These are phyloP conservation scores for Quercus glauca DNA, from an alignment of 306 rosid species.

Conservation along the genomic window DNA sequence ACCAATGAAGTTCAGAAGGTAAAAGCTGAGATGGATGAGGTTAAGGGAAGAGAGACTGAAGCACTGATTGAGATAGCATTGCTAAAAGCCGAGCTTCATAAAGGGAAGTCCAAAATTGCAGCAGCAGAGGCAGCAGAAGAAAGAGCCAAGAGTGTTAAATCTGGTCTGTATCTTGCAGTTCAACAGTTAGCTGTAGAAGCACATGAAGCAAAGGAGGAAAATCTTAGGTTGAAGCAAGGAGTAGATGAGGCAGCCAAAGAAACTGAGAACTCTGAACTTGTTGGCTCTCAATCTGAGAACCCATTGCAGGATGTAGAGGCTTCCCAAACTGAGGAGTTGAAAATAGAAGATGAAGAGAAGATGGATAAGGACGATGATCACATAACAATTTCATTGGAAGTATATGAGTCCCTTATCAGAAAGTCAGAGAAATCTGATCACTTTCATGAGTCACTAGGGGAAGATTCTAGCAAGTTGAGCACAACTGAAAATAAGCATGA, in stretches of 20 bases:
- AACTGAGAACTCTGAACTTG: slow-evolving; percentile 15
- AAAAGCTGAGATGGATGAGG: slow-evolving; percentile 37
- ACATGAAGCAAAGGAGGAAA: slow-evolving; percentile 29
- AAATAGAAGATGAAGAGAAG: slow-evolving; percentile 20
- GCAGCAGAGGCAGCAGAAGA: slow-evolving; percentile 38
- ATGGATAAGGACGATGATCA: slow-evolving; percentile 18
- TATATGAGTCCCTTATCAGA: slow-evolving; percentile 25
- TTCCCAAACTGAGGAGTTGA: slow-evolving; percentile 7
- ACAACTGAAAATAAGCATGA: slow-evolving; percentile 20
- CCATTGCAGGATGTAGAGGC: neutral
- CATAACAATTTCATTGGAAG: slow-evolving; percentile 34
- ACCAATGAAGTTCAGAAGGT: slow-evolving; percentile 36
- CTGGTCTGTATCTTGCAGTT: slow-evolving; percentile 31
- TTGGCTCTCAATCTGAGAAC: neutral
- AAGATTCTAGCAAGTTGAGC: slow-evolving; percentile 10
- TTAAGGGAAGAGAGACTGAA: slow-evolving; percentile 29
- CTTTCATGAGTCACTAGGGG: slow-evolving; percentile 14
- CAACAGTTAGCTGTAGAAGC: slow-evolving; percentile 35
- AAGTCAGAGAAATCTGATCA: slow-evolving; percentile 26
- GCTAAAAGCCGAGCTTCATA: slow-evolving; percentile 55
- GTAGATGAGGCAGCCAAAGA: slow-evolving; percentile 20
- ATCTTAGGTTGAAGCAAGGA: slow-evolving; percentile 20
- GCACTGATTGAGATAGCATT: slow-evolving; percentile 54
- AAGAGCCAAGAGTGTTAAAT: slow-evolving; percentile 23
- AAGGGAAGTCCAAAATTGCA: slow-evolving; percentile 28